Base-by-base conservation (phyloP, 176 grass and related monocot species). In the Poa annua region DNA sequence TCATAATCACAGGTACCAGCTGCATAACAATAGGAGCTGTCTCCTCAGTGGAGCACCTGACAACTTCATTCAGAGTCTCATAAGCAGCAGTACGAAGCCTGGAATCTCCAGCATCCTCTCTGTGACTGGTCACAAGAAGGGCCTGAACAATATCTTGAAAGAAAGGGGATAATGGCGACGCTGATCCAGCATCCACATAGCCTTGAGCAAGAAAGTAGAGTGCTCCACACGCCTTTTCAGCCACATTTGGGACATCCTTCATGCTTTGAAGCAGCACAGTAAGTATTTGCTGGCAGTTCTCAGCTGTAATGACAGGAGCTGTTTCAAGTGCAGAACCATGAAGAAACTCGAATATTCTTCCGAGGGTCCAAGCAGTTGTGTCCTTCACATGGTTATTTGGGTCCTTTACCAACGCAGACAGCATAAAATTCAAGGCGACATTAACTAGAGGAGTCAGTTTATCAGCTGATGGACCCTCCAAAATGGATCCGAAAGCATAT, bases 241-340 rank as follows among this genome's bases (percentile, higher is more conserved):
- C 94, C 63, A 96, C 94, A 89, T 96, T 96, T 66, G 94, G 94
- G 45, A 93, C 94, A 87, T 96, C 94, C 78, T 96, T 96, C 90
- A 96, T 96, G 77, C 91, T 93, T 65, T 96, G 91, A 62, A 96
- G 88, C 33, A 96, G 80, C 53, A 96, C 94, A 36, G 83, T 91
- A 36, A 96, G 83, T 79, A 96, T 93, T 68, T 93, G 94, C 64
- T 89, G 94, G 71, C 90, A 91, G 26, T 91, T 91, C 49, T 93
- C 94, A 11, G 86, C 65, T 0, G 90, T 91, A 75, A 96, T 93
- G 68, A 96, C 88, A 65, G 88, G 80, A 75, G 83, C 61, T 62
- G 88, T 96, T 84, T 94, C 92, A 56, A 94, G 89, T 14, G 87
- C 89, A 38, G 94, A 88, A 56, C 94, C 84, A 85, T 96, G 94